These are phyloP conservation scores for Dioscorea dumetorum DNA, from an alignment of 106 monocot species.

Conservation along the genomic window DNA sequence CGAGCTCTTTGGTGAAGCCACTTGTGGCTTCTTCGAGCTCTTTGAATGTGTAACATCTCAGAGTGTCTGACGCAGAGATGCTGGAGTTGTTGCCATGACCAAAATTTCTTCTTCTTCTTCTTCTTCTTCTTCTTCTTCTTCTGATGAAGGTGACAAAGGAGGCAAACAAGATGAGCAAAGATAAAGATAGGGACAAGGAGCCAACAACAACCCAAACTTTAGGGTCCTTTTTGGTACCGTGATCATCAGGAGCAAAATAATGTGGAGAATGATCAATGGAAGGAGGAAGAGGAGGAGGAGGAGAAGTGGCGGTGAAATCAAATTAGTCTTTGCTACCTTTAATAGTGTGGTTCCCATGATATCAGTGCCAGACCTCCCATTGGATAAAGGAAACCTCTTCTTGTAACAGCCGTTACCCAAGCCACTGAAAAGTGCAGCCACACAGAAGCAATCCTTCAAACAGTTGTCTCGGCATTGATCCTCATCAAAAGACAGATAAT, in stretches of 20 bases:
- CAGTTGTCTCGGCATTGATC: conserved; percentile 8
- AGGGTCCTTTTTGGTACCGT: background rate
- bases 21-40: conserved; percentile 7
- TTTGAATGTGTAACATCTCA: background rate
- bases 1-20: conserved; percentile 15
- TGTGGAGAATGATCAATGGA: background rate
- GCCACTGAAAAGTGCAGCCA: conserved; percentile 4
- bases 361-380: conserved; percentile 3
- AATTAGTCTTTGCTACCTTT: background rate
- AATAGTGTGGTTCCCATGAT: background rate
- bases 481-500: background rate
- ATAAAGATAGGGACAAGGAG: background rate
- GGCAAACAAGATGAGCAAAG: background rate
- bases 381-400: conserved; percentile 21
- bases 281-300: no score
- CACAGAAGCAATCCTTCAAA: conserved; percentile 20
- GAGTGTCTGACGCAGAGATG: no score
- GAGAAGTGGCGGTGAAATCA: background rate
- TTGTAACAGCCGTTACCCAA: conserved; percentile 6
- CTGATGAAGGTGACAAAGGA: no score
- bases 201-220: background rate
- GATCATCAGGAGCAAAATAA: background rate
- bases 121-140: no score
- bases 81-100: no score
- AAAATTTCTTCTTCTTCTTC: no score